Evolutionary conservation across 768 basidiomycete genomes (phyloP).

Genomic region (Lenzites betulinus): DNA sequence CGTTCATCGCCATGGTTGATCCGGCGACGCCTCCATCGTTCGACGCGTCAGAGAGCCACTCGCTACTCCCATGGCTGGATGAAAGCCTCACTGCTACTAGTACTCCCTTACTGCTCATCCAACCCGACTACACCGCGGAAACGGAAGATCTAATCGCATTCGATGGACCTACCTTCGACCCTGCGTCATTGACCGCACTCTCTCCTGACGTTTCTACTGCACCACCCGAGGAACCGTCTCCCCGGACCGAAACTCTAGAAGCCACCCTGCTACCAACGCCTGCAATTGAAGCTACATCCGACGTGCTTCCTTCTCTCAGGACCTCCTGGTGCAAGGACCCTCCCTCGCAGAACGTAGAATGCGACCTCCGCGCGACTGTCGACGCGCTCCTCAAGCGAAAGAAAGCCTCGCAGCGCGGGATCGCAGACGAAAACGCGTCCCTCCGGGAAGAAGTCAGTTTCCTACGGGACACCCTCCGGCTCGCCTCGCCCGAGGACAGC

Average conservation of each 20-base stretch:
- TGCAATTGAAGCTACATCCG: neutral
- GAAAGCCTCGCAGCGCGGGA: slow-evolving; percentile 1
- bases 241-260: neutral
- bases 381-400: slow-evolving; percentile 12
- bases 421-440: slow-evolving; percentile 8
- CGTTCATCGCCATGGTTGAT: too few species aligned
- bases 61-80: neutral
- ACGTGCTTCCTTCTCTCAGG: too few species aligned
- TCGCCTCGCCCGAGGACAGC: neutral
- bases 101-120: neutral
- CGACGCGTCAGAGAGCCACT: neutral
- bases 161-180: neutral
- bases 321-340: neutral
- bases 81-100: too few species aligned
- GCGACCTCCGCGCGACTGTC: slow-evolving; percentile 14
- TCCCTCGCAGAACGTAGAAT: neutral
- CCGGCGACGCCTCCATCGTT: neutral
- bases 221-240: neutral
- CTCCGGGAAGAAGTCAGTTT: slow-evolving; percentile 15
- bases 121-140: neutral
- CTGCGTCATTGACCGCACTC: neutral
- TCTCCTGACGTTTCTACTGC: neutral
- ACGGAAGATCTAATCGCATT: neutral
- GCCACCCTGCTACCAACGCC: neutral
- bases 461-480: slow-evolving; percentile 2